These are phyloP conservation scores for Paramecium caudatum DNA, from an alignment of 73 alveolate genomes.

Conservation along the genomic window DNA sequence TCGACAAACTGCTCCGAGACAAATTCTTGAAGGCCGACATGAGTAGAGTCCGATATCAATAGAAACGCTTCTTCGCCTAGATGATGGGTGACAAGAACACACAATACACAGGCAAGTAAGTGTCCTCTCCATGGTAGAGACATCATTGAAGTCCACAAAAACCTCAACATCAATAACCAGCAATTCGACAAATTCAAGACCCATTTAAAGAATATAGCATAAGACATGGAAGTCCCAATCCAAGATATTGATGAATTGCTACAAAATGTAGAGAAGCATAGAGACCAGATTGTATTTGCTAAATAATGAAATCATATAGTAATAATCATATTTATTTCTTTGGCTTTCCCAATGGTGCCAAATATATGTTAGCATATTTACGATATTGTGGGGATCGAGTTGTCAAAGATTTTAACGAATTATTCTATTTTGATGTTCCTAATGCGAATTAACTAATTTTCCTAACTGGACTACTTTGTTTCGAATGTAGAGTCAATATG, in stretches of 20 bases:
- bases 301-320: too few species aligned
- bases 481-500: too few species aligned
- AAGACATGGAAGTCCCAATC: constrained; percentile 9
- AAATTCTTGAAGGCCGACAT: constrained; percentile 65
- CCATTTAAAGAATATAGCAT: constrained; percentile 22
- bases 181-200: constrained; percentile 48
- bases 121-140: background rate
- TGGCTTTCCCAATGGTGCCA: constrained; percentile 4
- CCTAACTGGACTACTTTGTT: too few species aligned
- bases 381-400: too few species aligned
- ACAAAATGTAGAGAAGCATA: constrained; percentile 25
- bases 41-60: constrained; percentile 63
- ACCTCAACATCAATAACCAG: constrained; percentile 6
- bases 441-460: too few species aligned
- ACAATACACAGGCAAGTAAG: constrained; percentile 56
- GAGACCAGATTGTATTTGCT: background rate
- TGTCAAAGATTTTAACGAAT: too few species aligned
- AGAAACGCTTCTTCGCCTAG: constrained; percentile 51
- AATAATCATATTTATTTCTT: constrained; percentile 25
- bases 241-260: constrained; percentile 27
- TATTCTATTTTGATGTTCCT: too few species aligned
- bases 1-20: constrained; percentile 65
- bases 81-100: constrained; percentile 71
- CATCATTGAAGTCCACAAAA: constrained; percentile 56
- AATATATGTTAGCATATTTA: too few species aligned